Conservation (phyloP, 169 alveolate species). For the Babesia divergens region DNA sequence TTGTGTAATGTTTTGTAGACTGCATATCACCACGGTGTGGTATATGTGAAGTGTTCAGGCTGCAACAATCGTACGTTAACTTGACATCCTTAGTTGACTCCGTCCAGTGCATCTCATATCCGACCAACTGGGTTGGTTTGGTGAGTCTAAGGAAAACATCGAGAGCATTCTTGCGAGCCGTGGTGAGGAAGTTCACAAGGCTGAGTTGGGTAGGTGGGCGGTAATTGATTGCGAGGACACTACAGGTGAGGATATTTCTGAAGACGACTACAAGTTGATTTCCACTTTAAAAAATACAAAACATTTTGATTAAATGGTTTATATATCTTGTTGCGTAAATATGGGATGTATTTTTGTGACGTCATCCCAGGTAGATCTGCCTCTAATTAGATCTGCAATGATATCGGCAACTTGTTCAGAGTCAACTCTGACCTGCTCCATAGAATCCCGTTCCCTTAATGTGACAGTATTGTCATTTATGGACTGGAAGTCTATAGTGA, state of each 20-base stretch:
- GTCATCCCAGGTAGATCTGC: conserved; percentile 69
- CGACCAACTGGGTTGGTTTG: conserved; percentile 77
- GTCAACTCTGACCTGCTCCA: conserved; percentile 90
- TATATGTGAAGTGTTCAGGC: conserved; percentile 67
- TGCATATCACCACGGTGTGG: conserved; percentile 73
- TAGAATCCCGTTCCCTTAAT: conserved; percentile 91
- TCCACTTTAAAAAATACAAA: conserved; percentile 17
- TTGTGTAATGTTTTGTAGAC: conserved; percentile 6
- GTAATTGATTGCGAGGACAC: no score
- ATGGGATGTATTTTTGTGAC: conserved; percentile 59
- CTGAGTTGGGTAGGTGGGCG: conserved; percentile 45
- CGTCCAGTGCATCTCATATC: conserved; percentile 66
- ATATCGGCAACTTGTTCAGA: conserved; percentile 61
- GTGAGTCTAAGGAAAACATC: conserved; percentile 68
- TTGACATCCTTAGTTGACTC: not conserved
- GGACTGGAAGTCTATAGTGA: conserved; percentile 95
- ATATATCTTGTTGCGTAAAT: conserved; percentile 66
- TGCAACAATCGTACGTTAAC: conserved; percentile 60
- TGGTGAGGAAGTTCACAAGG: conserved; percentile 65
- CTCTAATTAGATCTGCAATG: conserved; percentile 56
- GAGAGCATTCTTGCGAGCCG: conserved; percentile 61
- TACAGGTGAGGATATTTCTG: conserved; percentile 35
- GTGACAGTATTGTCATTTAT: conserved; percentile 90
- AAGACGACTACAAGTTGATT: conserved; percentile 19
- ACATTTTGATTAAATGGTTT: conserved; percentile 14